Percentiles rank a stretch among this genome's conserved stretches.
These are phyloP conservation scores for Wickerhamiella siamensis DNA, from an alignment of 805 yeast species.

Conservation along the genomic window DNA sequence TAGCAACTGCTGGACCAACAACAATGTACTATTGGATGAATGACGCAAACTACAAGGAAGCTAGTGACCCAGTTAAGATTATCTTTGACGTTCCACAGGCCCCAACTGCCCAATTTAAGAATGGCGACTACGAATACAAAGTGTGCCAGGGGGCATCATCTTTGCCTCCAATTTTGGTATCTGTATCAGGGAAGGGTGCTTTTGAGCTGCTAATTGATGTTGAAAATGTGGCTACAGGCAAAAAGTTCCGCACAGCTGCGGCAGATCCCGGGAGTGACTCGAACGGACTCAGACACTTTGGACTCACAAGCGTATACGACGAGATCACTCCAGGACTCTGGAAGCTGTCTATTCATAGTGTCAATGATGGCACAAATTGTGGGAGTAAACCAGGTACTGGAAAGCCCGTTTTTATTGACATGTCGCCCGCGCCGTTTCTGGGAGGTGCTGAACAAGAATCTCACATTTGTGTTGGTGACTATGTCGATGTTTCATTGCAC, in stretches of 20 bases:
- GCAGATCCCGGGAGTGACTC: constrained; percentile 27
- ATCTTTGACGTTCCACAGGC: neutral
- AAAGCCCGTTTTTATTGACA: neutral
- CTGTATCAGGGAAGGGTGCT: constrained; percentile 47
- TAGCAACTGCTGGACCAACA: constrained; percentile 9
- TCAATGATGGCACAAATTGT: constrained; percentile 18
- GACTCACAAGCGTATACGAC: neutral
- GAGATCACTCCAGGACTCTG: neutral
- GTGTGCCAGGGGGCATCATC: constrained; percentile 30
- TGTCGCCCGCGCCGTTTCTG: neutral
- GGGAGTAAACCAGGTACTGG: neutral
- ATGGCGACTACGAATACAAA: constrained; percentile 35
- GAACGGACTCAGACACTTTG: neutral
- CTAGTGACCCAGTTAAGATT: neutral
- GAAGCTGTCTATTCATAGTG: constrained; percentile 48
- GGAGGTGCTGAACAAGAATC: constrained; percentile 20
- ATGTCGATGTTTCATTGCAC: constrained; percentile 54
- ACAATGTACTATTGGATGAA: constrained; percentile 14
- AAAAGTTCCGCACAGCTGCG: constrained; percentile 33
- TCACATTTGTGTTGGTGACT: constrained; percentile 84
- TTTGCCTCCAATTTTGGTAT: constrained; percentile 38
- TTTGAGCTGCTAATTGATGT: constrained; percentile 43
- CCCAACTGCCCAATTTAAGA: constrained; percentile 39
- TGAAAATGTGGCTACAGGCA: constrained; percentile 45
- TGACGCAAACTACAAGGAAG: constrained; percentile 12